Evolutionary conservation across 2,329 filamentous ascomycete genomes (phyloP).

Genomic region (Coniochaeta sp.): DNA sequence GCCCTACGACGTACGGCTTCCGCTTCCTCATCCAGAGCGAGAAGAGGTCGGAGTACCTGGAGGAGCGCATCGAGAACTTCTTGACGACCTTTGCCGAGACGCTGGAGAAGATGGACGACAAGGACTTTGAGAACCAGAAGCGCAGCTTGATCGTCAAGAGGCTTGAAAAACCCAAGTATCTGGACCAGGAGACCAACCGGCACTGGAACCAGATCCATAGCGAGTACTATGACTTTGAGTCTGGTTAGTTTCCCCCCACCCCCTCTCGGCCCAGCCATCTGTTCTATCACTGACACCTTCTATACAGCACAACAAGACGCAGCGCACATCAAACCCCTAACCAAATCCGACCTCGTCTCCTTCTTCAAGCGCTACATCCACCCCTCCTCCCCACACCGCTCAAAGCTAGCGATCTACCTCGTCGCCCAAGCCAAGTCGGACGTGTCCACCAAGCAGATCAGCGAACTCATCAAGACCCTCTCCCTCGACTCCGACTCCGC

Average conservation of each 20-base stretch:
- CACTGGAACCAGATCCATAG: conserved; percentile 81
- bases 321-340: conserved; percentile 63
- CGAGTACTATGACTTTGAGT: conserved; percentile 85
- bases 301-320: conserved; percentile 66
- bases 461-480: conserved; percentile 29
- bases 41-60: conserved; percentile 73
- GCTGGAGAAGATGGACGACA: conserved; percentile 68
- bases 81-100: conserved; percentile 58
- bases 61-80: conserved; percentile 83
- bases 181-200: conserved; percentile 73
- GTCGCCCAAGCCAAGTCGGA: conserved; percentile 61
- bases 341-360: conserved; percentile 69
- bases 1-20: conserved; percentile 75
- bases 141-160: conserved; percentile 80
- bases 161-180: conserved; percentile 86
- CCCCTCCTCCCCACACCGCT: conserved; percentile 63
- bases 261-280: background rate
- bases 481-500: conserved; percentile 24
- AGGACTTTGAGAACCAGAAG: conserved; percentile 87
- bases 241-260: conserved; percentile 59
- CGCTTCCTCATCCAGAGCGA: conserved; percentile 93
- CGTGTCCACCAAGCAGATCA: conserved; percentile 32
- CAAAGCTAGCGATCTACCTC: conserved; percentile 82
- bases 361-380: conserved; percentile 75
- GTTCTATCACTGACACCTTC: conserved; percentile 5